Base-by-base conservation (phyloP, 139 green algal genomes). In the Limnomonas spitsbergensis region DNA sequence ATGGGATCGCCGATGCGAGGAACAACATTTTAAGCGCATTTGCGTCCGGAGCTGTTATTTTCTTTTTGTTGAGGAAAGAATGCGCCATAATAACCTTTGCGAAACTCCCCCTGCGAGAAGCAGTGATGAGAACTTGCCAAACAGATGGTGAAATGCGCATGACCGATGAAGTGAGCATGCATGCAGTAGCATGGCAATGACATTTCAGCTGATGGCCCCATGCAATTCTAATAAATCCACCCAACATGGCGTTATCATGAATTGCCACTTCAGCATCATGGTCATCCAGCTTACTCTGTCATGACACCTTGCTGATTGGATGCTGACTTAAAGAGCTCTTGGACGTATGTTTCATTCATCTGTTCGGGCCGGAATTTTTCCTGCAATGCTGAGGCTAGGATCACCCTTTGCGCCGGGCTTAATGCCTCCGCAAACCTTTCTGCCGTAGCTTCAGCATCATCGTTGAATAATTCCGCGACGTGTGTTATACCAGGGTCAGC, bases 1-100 rank as follows among this genome's bases (percentile, higher is more conserved):
- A 81, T 1, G 77, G 77, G 34, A 81, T 77, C 4, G 77, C 67
- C n/a, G 29, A 40, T 14, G 77, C 77, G 27, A 81, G 53, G 68
- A 81, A 81, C n/a, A 81, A 29, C 67, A 77, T 81, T 3, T 26
- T 7, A 20, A 80, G 61, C 27, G 76, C 66, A 40, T 27, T 27
- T n/a, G 3, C 14, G 68, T 9, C 14, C 3, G 68, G 68, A 4
- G 4, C 14, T 14, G 56, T 9, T 32, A 27, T 29, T 14, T 47
- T 47, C 68, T 53, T 42, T 27, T 4, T 47, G 36, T 26, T 29
- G 9, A 47, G 35, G 7, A 6, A 39, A 9, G 68, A 53, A 32
- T 74, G 68, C 7, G 68, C 34, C 35, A 74, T 26, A 32, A 74
- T 27, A 4, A 74, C 24, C 29, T 47, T 32, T 4, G 7, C 7